These are phyloP conservation scores for Phytophthora nicotianae DNA, from an alignment of 352 stramenopile species.

Conservation along the genomic window DNA sequence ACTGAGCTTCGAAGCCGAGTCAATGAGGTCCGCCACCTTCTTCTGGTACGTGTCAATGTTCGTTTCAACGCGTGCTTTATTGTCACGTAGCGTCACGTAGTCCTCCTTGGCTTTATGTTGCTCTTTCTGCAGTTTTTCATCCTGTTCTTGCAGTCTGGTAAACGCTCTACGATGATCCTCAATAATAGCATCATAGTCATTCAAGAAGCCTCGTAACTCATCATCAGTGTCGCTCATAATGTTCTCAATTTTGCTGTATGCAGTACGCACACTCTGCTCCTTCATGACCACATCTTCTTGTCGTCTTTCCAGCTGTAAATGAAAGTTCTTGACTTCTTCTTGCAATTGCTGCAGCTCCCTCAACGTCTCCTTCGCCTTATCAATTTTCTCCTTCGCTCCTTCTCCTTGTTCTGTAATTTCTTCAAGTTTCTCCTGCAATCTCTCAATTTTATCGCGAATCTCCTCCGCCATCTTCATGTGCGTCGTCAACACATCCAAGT, in stretches of 20 bases:
- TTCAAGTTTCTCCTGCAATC: constrained; percentile 50
- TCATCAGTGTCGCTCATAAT: constrained; percentile 79
- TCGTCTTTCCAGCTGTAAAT: constrained; percentile 40
- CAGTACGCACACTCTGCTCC: constrained; percentile 40
- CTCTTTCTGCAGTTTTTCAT: constrained; percentile 35
- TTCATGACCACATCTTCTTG: constrained; percentile 44
- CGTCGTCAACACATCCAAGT: constrained; percentile 91
- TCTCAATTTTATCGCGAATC: constrained; percentile 62
- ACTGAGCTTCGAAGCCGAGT: constrained; percentile 45
- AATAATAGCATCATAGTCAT: constrained; percentile 64
- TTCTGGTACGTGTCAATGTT: constrained; percentile 55
- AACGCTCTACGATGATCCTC: constrained; percentile 45
- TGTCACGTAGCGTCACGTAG: constrained; percentile 40
- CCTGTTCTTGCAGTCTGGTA: constrained; percentile 38
- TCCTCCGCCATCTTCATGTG: constrained; percentile 72
- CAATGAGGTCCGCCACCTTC: constrained; percentile 46
- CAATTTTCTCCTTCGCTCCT: constrained; percentile 42
- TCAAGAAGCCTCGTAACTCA: constrained; percentile 54
- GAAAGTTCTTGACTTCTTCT: constrained; percentile 42
- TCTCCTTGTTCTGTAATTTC: constrained; percentile 42
- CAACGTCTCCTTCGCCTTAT: constrained; percentile 54
- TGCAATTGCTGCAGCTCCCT: constrained; percentile 60
- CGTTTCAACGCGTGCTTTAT: constrained; percentile 58
- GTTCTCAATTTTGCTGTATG: constrained; percentile 61
- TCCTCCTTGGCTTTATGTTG: constrained; percentile 35